Percentiles rank a stretch among this genome's conserved stretches.
Conservation (phyloP, 1,139 yeast genomes). For the Candida sojae region DNA sequence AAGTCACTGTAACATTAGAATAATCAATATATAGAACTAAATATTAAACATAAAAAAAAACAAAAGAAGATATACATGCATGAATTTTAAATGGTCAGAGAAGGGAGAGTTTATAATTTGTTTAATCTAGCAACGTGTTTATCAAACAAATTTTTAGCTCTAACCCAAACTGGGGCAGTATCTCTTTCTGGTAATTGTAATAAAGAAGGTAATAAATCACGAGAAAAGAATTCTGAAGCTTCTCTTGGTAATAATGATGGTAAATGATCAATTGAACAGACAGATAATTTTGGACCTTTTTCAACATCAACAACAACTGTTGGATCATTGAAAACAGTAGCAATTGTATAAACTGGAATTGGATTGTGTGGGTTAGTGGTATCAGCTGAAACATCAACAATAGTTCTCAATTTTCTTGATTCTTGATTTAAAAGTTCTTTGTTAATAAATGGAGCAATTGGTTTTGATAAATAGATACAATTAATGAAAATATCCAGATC, state of each 20-base stretch:
- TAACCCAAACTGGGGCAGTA: slow-evolving; percentile 86
- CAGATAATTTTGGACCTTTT: slow-evolving; percentile 83
- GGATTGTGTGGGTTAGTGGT: slow-evolving; percentile 99
- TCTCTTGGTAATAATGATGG: slow-evolving; percentile 96
- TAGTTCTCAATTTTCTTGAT: slow-evolving; percentile 79
- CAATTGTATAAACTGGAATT: slow-evolving; percentile 85
- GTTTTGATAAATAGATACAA: slow-evolving; percentile 91
- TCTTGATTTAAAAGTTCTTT: slow-evolving; percentile 61
- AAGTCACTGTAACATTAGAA: slow-evolving; percentile 60
- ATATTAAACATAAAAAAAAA: not conserved
- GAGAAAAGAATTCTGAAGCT: slow-evolving; percentile 87
- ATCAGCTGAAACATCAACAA: slow-evolving; percentile 97
- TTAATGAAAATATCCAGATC: slow-evolving; percentile 87
- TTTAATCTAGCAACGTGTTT: slow-evolving; percentile 73
- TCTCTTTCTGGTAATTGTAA: slow-evolving; percentile 80
- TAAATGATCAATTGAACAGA: slow-evolving; percentile 94
- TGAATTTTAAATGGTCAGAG: not conserved
- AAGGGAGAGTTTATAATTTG: not conserved
- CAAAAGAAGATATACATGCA: not conserved
- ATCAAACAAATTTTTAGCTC: slow-evolving; percentile 80
- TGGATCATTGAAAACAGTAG: slow-evolving; percentile 89
- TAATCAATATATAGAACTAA: not conserved
- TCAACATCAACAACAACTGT: slow-evolving; percentile 80
- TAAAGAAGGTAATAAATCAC: slow-evolving; percentile 85
- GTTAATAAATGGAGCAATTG: slow-evolving; percentile 90